Base-by-base conservation (phyloP, 2,329 filamentous ascomycete genomes). In the Phialemoniopsis sp. region DNA sequence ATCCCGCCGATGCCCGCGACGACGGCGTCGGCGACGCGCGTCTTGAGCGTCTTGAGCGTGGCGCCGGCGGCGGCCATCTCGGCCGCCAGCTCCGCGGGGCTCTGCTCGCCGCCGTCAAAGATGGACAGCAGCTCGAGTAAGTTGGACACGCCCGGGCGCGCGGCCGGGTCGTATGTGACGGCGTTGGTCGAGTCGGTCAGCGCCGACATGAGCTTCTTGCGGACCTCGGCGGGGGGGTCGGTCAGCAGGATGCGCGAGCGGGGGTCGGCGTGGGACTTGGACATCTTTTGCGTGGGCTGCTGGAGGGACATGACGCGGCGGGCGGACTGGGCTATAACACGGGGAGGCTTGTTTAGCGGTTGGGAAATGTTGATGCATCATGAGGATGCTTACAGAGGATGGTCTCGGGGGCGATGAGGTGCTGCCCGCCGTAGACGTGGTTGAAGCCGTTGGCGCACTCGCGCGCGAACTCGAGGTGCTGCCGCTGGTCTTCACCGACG, bases 401-500 rank as follows among this genome's bases (percentile, higher is more conserved):
- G 1, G 86, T 85, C 50, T 85, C 68, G 0, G 89, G 88, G 1
- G 73, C 57, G 0, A 83, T 68, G 4, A 95, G 61, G 13, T 67
- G 72, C n/a, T 78, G 60, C 2, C 66, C 54, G 3, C 78, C 78
- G 50, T 87, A 88, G 3, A 76, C 63, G 55, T 87, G 73, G 61
- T 97, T 96, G 68, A 98, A 97, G 56, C 86, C 87, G 43, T 79
- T 84, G 8, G 85, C 93, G 46, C 89, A 85, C 57, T 94, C 84
- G 38, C 93, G 78, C 2, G 90, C 82, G 58, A 97, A 95, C 59
- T 98, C 93, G 16, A 98, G 78, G 63, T 98, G 93, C 54, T 98
- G 93, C 40, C 72, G 73, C 63, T 98, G 93, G 60, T 98, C 93
- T 50, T 94, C 87, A n/a, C 93, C 93, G 3, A 98, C 91, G 10